A percentile compares a stretch with the other conserved stretches of the same genome.
These are phyloP conservation scores for Coccomyxa sp. DNA, from an alignment of 139 green algal species.

Conservation along the genomic window DNA sequence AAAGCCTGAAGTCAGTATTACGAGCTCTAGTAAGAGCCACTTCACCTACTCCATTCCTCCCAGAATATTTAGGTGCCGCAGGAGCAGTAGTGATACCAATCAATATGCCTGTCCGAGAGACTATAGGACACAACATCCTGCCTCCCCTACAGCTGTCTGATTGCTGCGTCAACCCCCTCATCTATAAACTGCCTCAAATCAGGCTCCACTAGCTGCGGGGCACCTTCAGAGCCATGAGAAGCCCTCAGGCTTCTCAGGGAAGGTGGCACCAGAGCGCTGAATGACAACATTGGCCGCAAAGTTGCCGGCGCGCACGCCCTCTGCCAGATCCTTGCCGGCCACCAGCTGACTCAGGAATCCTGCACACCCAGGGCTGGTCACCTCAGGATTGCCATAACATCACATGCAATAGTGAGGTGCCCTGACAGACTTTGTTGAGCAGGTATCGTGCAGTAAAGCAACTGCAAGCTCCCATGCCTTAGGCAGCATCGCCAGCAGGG, in stretches of 20 bases:
- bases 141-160: neutral
- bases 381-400: no score
- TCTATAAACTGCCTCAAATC: neutral
- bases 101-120: neutral
- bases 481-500: neutral
- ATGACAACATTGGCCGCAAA: constrained; percentile 94
- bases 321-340: constrained; percentile 68
- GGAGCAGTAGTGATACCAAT: neutral
- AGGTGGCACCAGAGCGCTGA: constrained; percentile 84
- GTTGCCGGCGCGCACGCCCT: constrained; percentile 85
- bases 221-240: constrained; percentile 13
- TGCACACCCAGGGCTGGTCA: neutral
- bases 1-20: neutral
- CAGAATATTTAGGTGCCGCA: neutral
- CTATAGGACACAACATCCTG: neutral
- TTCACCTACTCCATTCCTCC: neutral
- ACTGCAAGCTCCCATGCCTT: neutral
- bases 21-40: neutral
- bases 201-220: neutral
- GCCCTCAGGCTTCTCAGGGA: constrained; percentile 52
- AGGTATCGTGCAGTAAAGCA: no score
- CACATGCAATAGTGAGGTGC: no score
- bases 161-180: neutral
- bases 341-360: constrained; percentile 94
- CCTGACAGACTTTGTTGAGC: no score